phyloP scores from a whole-genome alignment of 1,284 basidiomycete genomes.

The Cryptococcus sp. region DNA sequence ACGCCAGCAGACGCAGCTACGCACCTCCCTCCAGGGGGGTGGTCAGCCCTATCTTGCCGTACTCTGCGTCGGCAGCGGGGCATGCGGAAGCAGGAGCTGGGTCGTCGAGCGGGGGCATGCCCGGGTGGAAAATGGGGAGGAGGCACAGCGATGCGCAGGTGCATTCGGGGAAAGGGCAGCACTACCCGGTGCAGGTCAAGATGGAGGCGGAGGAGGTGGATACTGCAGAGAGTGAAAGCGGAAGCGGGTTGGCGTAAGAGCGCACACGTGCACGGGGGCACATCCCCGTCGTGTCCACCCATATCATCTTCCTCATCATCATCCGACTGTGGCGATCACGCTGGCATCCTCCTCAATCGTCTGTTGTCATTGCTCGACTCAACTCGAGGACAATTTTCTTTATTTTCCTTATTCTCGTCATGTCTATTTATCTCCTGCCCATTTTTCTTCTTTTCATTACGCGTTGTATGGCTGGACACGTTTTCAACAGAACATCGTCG shows the following conservation, averaged over 20 bases:
- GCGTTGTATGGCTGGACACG: neutral
- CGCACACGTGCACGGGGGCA: too few relatives aligned
- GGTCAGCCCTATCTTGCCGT: slow-evolving; percentile 4
- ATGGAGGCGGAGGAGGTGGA: neutral
- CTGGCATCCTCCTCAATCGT: too few relatives aligned
- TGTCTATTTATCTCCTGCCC: neutral
- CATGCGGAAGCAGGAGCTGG: too few relatives aligned
- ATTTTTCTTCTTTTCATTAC: neutral
- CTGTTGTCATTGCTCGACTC: too few relatives aligned
- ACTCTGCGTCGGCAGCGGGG: neutral
- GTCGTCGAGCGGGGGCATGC: neutral
- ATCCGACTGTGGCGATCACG: too few relatives aligned
- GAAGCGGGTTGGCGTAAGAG: neutral
- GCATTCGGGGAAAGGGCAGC: neutral
- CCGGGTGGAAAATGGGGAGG: neutral
- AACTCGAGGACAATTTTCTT: too few relatives aligned
- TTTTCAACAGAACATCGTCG: neutral
- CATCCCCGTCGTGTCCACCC: too few relatives aligned
- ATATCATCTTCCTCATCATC: too few relatives aligned
- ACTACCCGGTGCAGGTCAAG: too few relatives aligned
- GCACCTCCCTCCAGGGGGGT: slow-evolving; percentile 1
- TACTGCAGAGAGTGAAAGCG: neutral
- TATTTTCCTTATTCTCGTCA: neutral
- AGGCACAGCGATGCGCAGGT: neutral
- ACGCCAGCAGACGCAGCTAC: slow-evolving; percentile 8